Evolutionary conservation across 768 basidiomycete genomes (phyloP).

Genomic region (Trametes cinnabarina): DNA sequence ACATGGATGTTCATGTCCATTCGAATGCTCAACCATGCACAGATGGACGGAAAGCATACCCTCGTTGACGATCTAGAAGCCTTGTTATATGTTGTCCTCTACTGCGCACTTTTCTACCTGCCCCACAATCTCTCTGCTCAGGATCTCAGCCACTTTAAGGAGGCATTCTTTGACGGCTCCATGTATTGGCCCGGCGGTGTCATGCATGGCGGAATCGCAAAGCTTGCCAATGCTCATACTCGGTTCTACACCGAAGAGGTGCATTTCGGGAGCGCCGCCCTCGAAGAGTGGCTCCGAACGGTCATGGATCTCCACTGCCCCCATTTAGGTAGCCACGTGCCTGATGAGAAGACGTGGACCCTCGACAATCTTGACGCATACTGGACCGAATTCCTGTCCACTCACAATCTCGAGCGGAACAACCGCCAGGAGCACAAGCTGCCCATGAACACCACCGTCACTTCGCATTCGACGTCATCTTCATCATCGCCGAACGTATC

Average conservation of each 20-base stretch:
- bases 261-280: neutral
- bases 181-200: too few relatives aligned
- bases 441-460: too few relatives aligned
- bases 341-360: neutral
- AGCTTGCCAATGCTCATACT: neutral
- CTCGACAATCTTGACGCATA: neutral
- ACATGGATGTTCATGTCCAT: neutral
- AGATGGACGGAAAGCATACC: too few relatives aligned
- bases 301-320: neutral
- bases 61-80: conserved; percentile 11
- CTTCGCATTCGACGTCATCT: too few relatives aligned
- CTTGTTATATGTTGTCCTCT: conserved; percentile 10
- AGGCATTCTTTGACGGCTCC: too few relatives aligned
- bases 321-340: too few relatives aligned
- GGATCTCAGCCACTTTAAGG: too few relatives aligned
- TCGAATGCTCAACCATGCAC: neutral
- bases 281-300: conserved; percentile 1
- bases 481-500: too few relatives aligned
- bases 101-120: neutral
- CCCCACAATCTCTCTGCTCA: too few relatives aligned
- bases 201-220: too few relatives aligned
- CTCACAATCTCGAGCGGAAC: neutral
- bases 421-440: neutral
- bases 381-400: neutral
- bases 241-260: neutral